These are phyloP conservation scores for Glomus cerebriforme DNA, from an alignment of 192 early-diverging fungal genomes.

Conservation along the genomic window DNA sequence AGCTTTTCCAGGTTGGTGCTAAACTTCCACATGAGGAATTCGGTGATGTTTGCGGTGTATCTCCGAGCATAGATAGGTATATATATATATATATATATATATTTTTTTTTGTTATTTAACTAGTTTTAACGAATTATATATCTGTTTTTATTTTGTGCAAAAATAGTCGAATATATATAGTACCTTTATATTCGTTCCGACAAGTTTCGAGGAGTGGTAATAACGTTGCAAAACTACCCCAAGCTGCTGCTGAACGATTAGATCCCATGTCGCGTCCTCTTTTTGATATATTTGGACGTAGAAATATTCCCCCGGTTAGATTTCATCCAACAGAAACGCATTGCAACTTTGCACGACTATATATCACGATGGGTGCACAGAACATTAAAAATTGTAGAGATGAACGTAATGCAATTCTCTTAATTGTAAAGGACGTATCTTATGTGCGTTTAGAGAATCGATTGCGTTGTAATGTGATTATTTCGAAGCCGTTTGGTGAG, in stretches of 20 bases:
- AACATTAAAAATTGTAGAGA: conserved; percentile 16
- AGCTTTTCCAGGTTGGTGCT: neutral
- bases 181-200: neutral
- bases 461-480: conserved; percentile 36
- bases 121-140: neutral
- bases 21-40: conserved; percentile 19
- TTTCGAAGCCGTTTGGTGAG: conserved; percentile 47
- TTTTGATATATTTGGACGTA: neutral
- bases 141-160: neutral
- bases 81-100: neutral
- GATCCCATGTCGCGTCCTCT: neutral
- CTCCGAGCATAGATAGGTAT: neutral
- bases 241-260: neutral
- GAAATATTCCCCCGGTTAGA: neutral
- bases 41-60: neutral
- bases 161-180: neutral
- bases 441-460: neutral
- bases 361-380: neutral
- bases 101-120: neutral
- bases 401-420: conserved; percentile 1
- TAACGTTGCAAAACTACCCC: neutral
- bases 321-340: neutral
- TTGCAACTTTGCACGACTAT: neutral
- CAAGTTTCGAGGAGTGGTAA: neutral
- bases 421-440: neutral